Evolutionary conservation across 495 filamentous ascomycete species (phyloP).

Genomic region (Talaromyces liani): DNA sequence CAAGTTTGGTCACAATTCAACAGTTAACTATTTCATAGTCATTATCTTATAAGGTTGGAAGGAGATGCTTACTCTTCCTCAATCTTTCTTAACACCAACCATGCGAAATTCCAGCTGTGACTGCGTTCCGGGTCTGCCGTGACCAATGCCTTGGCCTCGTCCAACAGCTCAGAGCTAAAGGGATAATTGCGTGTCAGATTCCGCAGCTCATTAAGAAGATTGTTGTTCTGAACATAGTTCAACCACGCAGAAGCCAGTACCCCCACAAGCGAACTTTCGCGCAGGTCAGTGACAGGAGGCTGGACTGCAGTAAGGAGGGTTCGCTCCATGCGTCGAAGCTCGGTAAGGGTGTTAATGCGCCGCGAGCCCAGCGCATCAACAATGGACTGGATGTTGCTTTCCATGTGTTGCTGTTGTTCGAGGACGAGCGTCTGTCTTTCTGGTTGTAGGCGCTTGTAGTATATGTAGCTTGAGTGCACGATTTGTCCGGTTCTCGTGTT

Average conservation of each 20-base stretch:
- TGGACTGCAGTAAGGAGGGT: conserved; percentile 41
- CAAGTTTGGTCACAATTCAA: not conserved
- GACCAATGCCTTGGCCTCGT: conserved; percentile 61
- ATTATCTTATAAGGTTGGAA: not conserved
- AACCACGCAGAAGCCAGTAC: conserved; percentile 68
- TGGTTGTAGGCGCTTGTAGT: not conserved
- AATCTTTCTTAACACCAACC: conserved; percentile 65
- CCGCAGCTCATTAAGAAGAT: conserved; percentile 64
- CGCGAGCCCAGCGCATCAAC: conserved; percentile 50
- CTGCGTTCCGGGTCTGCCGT: conserved; percentile 55
- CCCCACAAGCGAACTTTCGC: conserved; percentile 48
- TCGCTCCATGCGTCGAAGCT: conserved; percentile 67
- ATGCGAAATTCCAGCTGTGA: conserved; percentile 71
- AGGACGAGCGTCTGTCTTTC: not conserved
- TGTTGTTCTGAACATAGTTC: conserved; percentile 67
- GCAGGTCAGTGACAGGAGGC: conserved; percentile 28
- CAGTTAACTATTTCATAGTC: not conserved
- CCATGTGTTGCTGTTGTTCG: conserved; percentile 5
- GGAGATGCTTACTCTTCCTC: conserved; percentile 51
- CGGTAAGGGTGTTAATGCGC: conserved; percentile 64
- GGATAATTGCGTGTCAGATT: conserved; percentile 64
- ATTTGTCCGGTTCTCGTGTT: not conserved
- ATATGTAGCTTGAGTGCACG: not conserved
- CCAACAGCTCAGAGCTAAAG: conserved; percentile 59
- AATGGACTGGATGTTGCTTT: conserved; percentile 44